These are phyloP conservation scores for Puya raimondii DNA, from an alignment of 176 grass and related monocot genomes.

Conservation along the genomic window DNA sequence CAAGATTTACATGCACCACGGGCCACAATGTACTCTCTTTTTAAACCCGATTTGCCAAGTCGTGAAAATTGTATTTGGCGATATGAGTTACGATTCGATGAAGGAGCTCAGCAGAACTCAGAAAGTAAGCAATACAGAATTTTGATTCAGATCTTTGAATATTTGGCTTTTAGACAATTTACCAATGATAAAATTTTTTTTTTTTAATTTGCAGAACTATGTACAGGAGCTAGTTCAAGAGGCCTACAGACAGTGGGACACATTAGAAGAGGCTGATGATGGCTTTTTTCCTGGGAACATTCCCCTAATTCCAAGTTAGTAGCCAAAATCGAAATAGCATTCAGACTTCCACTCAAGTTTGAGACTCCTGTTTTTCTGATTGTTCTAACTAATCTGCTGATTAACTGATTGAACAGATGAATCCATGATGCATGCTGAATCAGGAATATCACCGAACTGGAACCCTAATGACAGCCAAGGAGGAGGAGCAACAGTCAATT, in stretches of 20 bases:
- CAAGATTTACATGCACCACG: slow-evolving; percentile 32
- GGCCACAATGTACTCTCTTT: slow-evolving; percentile 21
- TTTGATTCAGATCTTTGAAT: not conserved
- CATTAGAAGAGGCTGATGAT: slow-evolving; percentile 32
- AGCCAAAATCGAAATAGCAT: not conserved
- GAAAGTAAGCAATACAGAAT: slow-evolving; percentile 11
- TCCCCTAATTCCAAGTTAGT: slow-evolving; percentile 44
- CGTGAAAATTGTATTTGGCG: slow-evolving; percentile 9
- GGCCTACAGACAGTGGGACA: slow-evolving; percentile 38
- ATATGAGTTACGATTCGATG: not conserved
- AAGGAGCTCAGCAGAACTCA: slow-evolving; percentile 28
- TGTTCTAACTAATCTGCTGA: slow-evolving; percentile 2
- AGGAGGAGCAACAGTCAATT: slow-evolving; percentile 3
- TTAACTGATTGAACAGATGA: slow-evolving; percentile 27
- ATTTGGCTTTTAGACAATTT: slow-evolving; percentile 4
- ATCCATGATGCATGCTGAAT: not conserved
- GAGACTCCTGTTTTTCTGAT: not conserved
- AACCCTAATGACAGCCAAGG: slow-evolving; percentile 9
- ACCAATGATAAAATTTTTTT: not conserved
- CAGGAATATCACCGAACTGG: slow-evolving; percentile 19
- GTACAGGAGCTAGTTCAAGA: slow-evolving; percentile 22
- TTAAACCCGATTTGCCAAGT: slow-evolving; percentile 40
- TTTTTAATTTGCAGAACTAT: slow-evolving; percentile 18
- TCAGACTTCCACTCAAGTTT: not conserved
- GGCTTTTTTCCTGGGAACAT: slow-evolving; percentile 16